phyloP scores from a whole-genome alignment of 176 grass and related monocot genomes.

The Rhynchospora tenuis region DNA sequence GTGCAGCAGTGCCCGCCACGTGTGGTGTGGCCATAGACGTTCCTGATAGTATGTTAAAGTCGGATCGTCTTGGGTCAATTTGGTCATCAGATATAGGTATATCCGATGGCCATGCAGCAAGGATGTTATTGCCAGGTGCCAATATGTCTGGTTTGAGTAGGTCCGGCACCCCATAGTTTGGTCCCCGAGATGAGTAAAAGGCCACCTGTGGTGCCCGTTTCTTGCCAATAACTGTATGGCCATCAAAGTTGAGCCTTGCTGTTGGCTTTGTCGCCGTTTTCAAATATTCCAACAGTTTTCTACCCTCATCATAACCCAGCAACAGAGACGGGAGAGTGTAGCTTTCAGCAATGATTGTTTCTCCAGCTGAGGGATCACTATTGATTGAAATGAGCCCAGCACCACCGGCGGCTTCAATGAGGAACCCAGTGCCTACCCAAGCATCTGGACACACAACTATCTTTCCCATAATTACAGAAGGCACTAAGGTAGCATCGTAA shows the following conservation, averaged over 20 bases:
- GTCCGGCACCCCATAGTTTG: not conserved
- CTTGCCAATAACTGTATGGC: conserved; percentile 11
- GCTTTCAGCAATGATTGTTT: not conserved
- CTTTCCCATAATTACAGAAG: conserved; percentile 23
- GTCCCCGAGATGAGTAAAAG: conserved; percentile 17
- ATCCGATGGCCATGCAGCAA: conserved; percentile 32
- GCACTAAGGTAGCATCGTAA: not conserved
- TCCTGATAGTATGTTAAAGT: conserved; percentile 29
- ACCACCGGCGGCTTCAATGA: conserved; percentile 25
- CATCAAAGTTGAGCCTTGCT: not conserved
- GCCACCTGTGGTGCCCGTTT: conserved; percentile 23
- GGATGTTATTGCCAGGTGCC: conserved; percentile 16
- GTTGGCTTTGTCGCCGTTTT: not conserved
- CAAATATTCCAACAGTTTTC: conserved; percentile 18
- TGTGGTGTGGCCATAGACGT: conserved; percentile 34
- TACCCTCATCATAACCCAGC: conserved; percentile 6
- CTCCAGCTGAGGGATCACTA: not conserved
- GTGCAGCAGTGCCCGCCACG: conserved; percentile 29
- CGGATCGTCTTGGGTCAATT: not conserved
- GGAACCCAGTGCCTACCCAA: not conserved
- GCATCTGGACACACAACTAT: conserved; percentile 25
- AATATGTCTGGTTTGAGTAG: conserved; percentile 30
- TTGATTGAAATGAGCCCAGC: conserved; percentile 27
- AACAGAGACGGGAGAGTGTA: conserved; percentile 27
- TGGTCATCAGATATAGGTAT: not conserved